Conservation (phyloP, 176 grass and related monocot genomes). For the Cenchrus fungigraminus region DNA sequence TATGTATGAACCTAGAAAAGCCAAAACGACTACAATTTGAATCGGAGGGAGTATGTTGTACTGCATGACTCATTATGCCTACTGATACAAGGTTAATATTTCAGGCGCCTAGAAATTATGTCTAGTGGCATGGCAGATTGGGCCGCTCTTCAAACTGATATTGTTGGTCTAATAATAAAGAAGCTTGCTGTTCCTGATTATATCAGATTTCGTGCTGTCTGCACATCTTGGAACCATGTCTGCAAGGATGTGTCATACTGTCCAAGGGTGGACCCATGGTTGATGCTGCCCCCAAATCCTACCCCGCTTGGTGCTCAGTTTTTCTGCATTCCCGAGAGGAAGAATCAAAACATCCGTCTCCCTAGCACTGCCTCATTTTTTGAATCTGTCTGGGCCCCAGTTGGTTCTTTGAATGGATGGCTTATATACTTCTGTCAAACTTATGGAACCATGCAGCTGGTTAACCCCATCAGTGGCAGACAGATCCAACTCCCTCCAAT, state of each 20-base stretch:
- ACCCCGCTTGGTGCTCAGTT: conserved; percentile 36
- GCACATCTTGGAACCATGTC: conserved; percentile 55
- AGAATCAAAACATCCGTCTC: conserved; percentile 44
- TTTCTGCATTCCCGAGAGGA: conserved; percentile 54
- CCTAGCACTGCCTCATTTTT: conserved; percentile 32
- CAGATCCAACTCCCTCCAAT: conserved; percentile 41
- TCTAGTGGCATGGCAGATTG: conserved; percentile 51
- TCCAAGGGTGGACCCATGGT: conserved; percentile 61
- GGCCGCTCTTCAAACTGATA: conserved; percentile 52
- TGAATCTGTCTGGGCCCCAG: conserved; percentile 39
- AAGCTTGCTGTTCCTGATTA: conserved; percentile 63
- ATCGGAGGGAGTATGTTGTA: background rate
- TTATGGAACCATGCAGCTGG: conserved; percentile 39
- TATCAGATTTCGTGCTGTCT: conserved; percentile 53
- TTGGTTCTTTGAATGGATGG: conserved; percentile 64
- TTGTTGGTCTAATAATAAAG: conserved; percentile 50
- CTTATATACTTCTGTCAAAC: conserved; percentile 41
- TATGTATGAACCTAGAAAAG: too few relatives aligned
- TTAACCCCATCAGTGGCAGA: conserved; percentile 46
- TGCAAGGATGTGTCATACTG: conserved; percentile 40
- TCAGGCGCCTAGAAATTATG: conserved; percentile 26
- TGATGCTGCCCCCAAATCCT: conserved; percentile 40
- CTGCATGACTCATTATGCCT: background rate
- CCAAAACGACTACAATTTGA: too few relatives aligned
- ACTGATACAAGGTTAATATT: conserved; percentile 14